Evolutionary conservation across 768 basidiomycete species (phyloP), one percentile per base, ranked within the genome.

Genomic region (Agrocybe pediades): DNA sequence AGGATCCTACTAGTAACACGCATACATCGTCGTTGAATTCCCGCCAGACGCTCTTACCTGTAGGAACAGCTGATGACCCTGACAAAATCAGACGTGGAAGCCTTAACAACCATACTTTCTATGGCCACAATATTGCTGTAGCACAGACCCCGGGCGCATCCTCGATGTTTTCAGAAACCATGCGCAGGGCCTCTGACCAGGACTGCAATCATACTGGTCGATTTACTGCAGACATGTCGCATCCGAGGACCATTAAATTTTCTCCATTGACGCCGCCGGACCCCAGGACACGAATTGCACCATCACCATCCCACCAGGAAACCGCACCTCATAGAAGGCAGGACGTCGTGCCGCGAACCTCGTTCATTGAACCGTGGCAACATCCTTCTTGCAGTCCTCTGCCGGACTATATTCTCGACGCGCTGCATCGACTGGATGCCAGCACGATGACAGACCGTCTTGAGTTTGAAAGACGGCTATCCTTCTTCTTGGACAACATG

Each of bases 401-500:
- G 46, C 87, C 86, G 2, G 73, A 81, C 44, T 65, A 70, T 57
- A 74, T 90, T 53, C 61, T 80, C 58, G 70, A 86, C 65, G 68
- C 81, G 60, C 76, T 95, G 62, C 68, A 67, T 44, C 73, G 71
- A 21, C 72, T 84, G 41, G 79, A 78, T 60, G 74, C 79, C 19
- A 73, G 76, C 36, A 85, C 87, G 60, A 83, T 88, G 79, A 87
- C 87, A 3, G 72, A 69, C 41, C 75, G 84, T 30, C 70, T 71
- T 21, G 71, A 71, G 16, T 88, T 83, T 55, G 81, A 87, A 40
- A 77, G 76, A 39, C 64, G 68, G 3, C 68, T 88, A 36, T 57
- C 66, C 20, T 65, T 70, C 7, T 86, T 88, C 65, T 59, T 84
- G 40, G 68, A 69, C 47, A 74, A 73, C 16, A 73, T 88, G 36